Conservation (phyloP, 768 basidiomycete genomes). For the Russula vinacea region DNA sequence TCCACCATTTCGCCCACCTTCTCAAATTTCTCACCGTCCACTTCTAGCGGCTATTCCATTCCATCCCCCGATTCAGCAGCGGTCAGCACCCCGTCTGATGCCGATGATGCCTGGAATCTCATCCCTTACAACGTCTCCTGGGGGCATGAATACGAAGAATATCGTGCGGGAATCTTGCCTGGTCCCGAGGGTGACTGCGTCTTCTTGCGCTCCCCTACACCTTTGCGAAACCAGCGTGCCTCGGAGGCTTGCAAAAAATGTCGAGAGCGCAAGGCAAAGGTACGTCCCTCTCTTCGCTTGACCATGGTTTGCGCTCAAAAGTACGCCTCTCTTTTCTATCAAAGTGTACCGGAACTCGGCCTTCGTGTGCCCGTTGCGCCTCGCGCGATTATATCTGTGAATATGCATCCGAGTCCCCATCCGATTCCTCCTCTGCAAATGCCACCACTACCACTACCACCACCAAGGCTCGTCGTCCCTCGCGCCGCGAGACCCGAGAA, state of each 20-base stretch:
- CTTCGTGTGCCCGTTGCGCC: constrained; percentile 38
- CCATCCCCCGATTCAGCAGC: constrained; percentile 21
- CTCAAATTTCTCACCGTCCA: constrained; percentile 27
- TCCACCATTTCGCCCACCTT: constrained; percentile 25
- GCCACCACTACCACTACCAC: not conserved
- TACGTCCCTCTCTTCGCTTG: constrained; percentile 26
- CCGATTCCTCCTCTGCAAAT: constrained; percentile 16
- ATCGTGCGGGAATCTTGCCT: constrained; percentile 37
- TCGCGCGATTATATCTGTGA: constrained; percentile 38
- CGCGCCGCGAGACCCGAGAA: constrained; percentile 20
- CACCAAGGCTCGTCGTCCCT: constrained; percentile 16
- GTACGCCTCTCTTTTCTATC: not conserved
- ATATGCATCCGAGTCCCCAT: constrained; percentile 34
- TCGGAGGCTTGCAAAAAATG: constrained; percentile 41
- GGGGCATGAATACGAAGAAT: constrained; percentile 39
- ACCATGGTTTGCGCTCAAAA: constrained; percentile 10
- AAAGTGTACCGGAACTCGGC: constrained; percentile 40
- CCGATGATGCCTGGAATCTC: constrained; percentile 39
- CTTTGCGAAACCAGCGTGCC: constrained; percentile 39
- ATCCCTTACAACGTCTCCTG: constrained; percentile 42
- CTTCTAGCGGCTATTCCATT: constrained; percentile 27
- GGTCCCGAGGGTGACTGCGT: constrained; percentile 41
- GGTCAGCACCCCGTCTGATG: constrained; percentile 18
- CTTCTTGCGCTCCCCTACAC: constrained; percentile 42
- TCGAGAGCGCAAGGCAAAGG: constrained; percentile 43